Percentiles rank a stretch among this genome's conserved stretches.
Evolutionary conservation across 768 basidiomycete genomes (phyloP).

Genomic region (Lactarius vividus): DNA sequence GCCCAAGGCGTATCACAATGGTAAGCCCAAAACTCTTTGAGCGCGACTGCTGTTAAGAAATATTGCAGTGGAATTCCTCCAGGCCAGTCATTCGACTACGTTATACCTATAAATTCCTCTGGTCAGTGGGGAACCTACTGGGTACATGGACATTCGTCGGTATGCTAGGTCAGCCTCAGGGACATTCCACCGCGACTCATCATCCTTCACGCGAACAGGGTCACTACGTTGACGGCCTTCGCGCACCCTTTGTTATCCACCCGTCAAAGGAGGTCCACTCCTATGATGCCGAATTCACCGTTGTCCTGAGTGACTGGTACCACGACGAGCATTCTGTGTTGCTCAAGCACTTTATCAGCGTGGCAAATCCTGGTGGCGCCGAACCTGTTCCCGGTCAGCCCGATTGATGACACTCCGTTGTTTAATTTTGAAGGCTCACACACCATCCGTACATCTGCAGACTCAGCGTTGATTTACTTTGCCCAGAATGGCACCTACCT

Average conservation of each 20-base stretch:
- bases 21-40: slow-evolving; percentile 39
- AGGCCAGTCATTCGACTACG: slow-evolving; percentile 67
- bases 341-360: slow-evolving; percentile 62
- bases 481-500: slow-evolving; percentile 72
- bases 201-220: slow-evolving; percentile 44
- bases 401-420: neutral
- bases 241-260: slow-evolving; percentile 81
- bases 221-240: slow-evolving; percentile 91
- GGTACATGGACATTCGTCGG: slow-evolving; percentile 67
- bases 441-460: slow-evolving; percentile 37
- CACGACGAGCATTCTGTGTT: slow-evolving; percentile 69
- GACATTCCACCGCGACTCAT: neutral
- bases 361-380: slow-evolving; percentile 75
- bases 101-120: slow-evolving; percentile 63
- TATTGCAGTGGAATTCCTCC: slow-evolving; percentile 69
- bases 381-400: slow-evolving; percentile 82
- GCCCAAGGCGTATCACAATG: slow-evolving; percentile 82
- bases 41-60: neutral
- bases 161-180: slow-evolving; percentile 31
- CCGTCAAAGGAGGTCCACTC: slow-evolving; percentile 58
- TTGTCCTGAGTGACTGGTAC: slow-evolving; percentile 92
- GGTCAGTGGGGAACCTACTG: slow-evolving; percentile 81
- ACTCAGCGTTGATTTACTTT: slow-evolving; percentile 81
- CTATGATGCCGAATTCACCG: slow-evolving; percentile 90
- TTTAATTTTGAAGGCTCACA: slow-evolving; percentile 5